These are phyloP conservation scores for Lomentospora prolificans DNA, from an alignment of 2,329 filamentous ascomycete genomes.

Conservation along the genomic window DNA sequence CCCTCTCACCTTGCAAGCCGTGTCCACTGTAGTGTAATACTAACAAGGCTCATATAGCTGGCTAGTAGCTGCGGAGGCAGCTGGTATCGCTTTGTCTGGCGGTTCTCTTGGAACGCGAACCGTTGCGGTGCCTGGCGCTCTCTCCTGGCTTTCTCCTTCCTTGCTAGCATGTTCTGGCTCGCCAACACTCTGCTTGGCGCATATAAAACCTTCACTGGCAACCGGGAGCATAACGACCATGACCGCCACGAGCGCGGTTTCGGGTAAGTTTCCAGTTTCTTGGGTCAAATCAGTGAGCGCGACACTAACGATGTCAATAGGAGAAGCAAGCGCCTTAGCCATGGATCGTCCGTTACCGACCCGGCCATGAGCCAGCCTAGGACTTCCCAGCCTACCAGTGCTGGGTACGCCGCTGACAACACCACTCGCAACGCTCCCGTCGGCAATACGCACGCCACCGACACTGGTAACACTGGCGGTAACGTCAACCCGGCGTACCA, in stretches of 20 bases:
- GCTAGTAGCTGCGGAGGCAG: constrained; percentile 10
- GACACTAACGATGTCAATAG: too few species aligned
- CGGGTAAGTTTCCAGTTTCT: background rate
- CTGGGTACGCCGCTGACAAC: background rate
- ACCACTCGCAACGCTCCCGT: background rate
- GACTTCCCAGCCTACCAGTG: background rate
- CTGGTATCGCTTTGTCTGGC: constrained; percentile 19
- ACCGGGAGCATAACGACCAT: background rate
- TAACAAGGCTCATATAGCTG: background rate
- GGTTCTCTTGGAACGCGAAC: constrained; percentile 18
- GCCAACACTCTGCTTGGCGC: constrained; percentile 14
- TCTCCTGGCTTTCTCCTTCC: constrained; percentile 16
- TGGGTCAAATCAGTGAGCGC: too few species aligned
- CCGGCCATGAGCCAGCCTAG: background rate
- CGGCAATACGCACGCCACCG: too few species aligned
- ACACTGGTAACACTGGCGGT: background rate
- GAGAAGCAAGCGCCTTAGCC: background rate
- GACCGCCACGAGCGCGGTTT: background rate
- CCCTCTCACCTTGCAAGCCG: too few species aligned
- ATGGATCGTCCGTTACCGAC: background rate
- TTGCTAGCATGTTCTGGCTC: constrained; percentile 15
- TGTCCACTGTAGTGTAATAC: too few species aligned
- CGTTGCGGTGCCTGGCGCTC: constrained; percentile 17
- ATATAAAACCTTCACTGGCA: background rate
- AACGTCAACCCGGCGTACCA: background rate